Base-by-base conservation (phyloP, 768 basidiomycete species). In the Tylopilus rubrobrunneus region DNA sequence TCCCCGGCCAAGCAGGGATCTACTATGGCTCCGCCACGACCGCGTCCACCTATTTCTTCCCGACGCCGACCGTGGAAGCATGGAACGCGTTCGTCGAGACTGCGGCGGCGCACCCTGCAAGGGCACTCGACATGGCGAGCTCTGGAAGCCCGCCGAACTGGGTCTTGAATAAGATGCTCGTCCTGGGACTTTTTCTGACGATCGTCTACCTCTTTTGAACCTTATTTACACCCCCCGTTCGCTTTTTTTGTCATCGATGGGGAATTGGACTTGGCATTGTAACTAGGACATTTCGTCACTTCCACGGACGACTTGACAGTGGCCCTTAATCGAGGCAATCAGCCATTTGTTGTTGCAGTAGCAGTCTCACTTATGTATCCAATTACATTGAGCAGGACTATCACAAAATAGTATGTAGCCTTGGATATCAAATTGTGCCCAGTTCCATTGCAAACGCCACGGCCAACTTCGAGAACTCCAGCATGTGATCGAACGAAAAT, bases 401-500 rank as follows among this genome's bases (percentile, higher is more conserved):
- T 19, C n/a, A 19, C 39, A 4, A n/a, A 17, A n/a, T 8, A 19
- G n/a, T 25, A 25, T 25, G 25, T 4, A 39, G n/a, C 11, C 34
- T 14, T 8, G 15, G 46, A 19, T 7, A 17, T 34, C 36, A 66
- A 12, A 65, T 1, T 71, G 83, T 71, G 74, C 83, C 82, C 29
- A 92, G 77, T 67, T 92, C 90, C 57, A 91, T 79, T 10, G 82
- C 87, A 65, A 86, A 89, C 1, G 86, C 89, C 27, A 87, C 83
- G 36, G 85, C 87, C 49, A 92, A 74, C 74, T 92, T 92, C 47
- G 88, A 88, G 71, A 92, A 92, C 71, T 92, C 86, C 52, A 88
- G 62, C 89, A 95, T 92, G 68, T 98, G 94, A 6, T 75, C 71
- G 68, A 96, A 98, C 65, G 86, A 89, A 72, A 97, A 97, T 69